These are phyloP conservation scores for Marchantia polymorpha DNA, from an alignment of 225 moss, liverwort and hornwort species.

Conservation along the genomic window DNA sequence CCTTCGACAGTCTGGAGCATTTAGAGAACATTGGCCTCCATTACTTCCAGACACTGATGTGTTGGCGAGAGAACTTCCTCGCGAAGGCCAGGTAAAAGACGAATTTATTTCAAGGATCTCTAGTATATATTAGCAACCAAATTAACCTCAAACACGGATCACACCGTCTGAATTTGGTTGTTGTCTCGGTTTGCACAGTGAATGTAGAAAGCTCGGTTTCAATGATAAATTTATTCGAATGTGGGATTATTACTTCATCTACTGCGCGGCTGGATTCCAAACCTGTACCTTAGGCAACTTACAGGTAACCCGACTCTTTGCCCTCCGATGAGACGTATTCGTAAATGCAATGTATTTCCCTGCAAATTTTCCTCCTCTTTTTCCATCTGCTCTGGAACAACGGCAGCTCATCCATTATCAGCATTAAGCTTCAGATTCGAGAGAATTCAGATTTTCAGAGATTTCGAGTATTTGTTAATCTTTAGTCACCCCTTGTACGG, in stretches of 20 bases:
- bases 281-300: slow-evolving; percentile 61
- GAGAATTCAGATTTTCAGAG: not conserved
- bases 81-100: slow-evolving; percentile 45
- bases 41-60: slow-evolving; percentile 66
- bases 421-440: not conserved
- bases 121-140: no score
- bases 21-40: slow-evolving; percentile 79
- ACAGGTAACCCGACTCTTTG: slow-evolving; percentile 45
- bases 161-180: not conserved
- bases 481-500: no score
- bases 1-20: slow-evolving; percentile 58
- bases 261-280: slow-evolving; percentile 70
- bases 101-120: no score
- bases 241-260: slow-evolving; percentile 85
- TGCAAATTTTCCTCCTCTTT: no score
- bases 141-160: no score
- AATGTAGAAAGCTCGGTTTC: slow-evolving; percentile 63
- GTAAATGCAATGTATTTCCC: not conserved
- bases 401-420: not conserved
- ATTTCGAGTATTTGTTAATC: no score
- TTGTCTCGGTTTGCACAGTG: slow-evolving; percentile 30
- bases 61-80: slow-evolving; percentile 74
- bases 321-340: not conserved
- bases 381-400: not conserved
- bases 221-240: slow-evolving; percentile 70